phyloP scores from a whole-genome alignment of 306 rosid species.

The Senna tora region DNA sequence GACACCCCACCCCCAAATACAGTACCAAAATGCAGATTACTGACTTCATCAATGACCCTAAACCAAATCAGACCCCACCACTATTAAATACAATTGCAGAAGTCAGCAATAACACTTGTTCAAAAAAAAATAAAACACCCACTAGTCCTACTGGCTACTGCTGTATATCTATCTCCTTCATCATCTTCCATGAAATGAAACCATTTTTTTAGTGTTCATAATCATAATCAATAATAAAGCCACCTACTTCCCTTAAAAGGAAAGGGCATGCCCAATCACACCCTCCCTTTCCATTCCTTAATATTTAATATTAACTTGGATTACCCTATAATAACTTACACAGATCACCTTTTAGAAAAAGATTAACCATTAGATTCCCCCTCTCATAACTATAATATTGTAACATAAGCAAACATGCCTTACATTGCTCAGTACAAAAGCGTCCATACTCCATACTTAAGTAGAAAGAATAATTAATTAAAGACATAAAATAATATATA shows the following conservation, averaged over 20 bases:
- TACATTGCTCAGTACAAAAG: constrained; percentile 20
- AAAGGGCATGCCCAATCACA: constrained; percentile 34
- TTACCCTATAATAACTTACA: not conserved
- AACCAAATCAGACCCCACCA: not conserved
- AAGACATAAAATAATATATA: constrained; percentile 32
- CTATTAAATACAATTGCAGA: constrained; percentile 11
- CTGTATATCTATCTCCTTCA: constrained; percentile 36
- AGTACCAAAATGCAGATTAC: not conserved
- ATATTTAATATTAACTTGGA: not conserved
- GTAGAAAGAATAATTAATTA: constrained; percentile 45
- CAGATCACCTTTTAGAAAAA: not conserved
- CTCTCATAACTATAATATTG: not conserved
- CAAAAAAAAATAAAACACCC: too few relatives aligned
- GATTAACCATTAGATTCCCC: constrained; percentile 38
- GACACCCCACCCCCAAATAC: not conserved
- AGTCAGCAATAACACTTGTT: constrained; percentile 39
- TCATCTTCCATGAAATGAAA: constrained; percentile 26
- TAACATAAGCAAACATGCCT: constrained; percentile 14
- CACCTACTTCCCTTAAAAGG: constrained; percentile 67
- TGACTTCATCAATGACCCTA: not conserved
- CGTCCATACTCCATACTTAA: constrained; percentile 34
- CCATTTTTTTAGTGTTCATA: not conserved
- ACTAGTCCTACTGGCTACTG: constrained; percentile 30
- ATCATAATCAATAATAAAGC: not conserved
- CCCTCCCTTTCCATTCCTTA: not conserved